A percentile compares a stretch with the other conserved stretches of the same genome.
Evolutionary conservation across 176 grass and related monocot genomes (phyloP).

Genomic region (Bonia amplexicaulis): DNA sequence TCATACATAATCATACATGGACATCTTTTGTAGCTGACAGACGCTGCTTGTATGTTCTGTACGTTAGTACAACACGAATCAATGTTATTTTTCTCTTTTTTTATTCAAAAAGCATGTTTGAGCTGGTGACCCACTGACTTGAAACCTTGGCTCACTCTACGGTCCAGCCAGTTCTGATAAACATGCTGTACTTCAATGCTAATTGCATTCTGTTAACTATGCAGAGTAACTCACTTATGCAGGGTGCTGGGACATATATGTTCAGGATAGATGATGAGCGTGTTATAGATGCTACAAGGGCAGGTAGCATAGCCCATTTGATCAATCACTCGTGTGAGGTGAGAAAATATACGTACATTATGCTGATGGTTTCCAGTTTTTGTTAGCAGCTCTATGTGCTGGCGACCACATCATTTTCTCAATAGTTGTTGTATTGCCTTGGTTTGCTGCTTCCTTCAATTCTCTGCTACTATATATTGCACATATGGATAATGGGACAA

Average conservation of each 20-base stretch:
- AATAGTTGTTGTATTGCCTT: constrained; percentile 11
- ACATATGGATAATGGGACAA: neutral
- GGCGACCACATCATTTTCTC: constrained; percentile 9
- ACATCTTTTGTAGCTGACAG: neutral
- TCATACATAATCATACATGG: neutral
- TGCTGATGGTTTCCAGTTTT: constrained; percentile 6
- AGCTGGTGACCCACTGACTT: neutral
- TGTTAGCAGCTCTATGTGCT: constrained; percentile 2
- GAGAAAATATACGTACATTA: constrained; percentile 29
- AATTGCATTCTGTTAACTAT: constrained; percentile 1
- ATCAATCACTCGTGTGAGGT: constrained; percentile 99
- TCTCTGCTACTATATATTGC: neutral
- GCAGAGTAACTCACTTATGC: constrained; percentile 26
- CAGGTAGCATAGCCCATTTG: constrained; percentile 95
- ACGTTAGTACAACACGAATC: neutral
- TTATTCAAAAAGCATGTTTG: neutral
- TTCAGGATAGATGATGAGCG: constrained; percentile 97
- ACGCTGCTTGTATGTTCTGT: neutral
- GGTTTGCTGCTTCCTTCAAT: constrained; percentile 8
- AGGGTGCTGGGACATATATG: constrained; percentile 99
- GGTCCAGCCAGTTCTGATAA: neutral
- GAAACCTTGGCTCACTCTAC: neutral
- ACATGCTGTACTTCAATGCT: constrained; percentile 4
- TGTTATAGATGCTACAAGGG: constrained; percentile 89
- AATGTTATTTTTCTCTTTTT: neutral